Base-by-base conservation (phyloP, 1,284 basidiomycete genomes). In the Cryptococcus sp. region DNA sequence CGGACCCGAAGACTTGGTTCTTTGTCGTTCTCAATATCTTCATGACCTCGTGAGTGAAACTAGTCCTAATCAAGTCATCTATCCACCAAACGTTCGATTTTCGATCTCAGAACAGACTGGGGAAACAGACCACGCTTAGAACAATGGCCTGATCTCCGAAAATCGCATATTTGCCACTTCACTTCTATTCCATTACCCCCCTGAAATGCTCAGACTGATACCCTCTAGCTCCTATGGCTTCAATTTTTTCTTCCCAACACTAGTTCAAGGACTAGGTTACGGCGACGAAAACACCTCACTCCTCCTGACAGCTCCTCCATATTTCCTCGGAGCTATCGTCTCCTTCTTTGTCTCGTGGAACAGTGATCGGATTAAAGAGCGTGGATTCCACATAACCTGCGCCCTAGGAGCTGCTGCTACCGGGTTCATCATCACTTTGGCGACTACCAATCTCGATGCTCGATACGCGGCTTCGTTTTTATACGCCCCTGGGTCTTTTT, bases 371-470 rank as follows among this genome's bases (percentile, higher is more conserved):
- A 56, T 48, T 23, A 57, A 57, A 2, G 70, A 72, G 49, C 60
- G 70, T 18, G 66, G 62, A 49, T 71, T 73, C 52, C 75, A 75
- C 31, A 65, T 77, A 43, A 57, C 71, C 10, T 62, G 67, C 50
- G 68, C 77, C 1, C 60, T 75, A 48, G 60, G 66, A 31, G 49
- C 71, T 44, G 75, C 59, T 4, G 63, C 70, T 49, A 50, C 67
- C n/a, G 71, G 69, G 14, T 40, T 18, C 16, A 40, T 40, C 37
- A 34, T 62, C 37, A 36, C 48, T 55, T 11, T 28, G 5, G 28
- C 28, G 4, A 28, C 28, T 28, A 28, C 28, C 28, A 28, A 28
- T 11, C 28, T 28, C 28, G 28, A 28, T 28, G 28, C 28, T 28
- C 28, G 28, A 28, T 28, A 28, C 11, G 28, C 28, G 4, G 28